These are phyloP conservation scores for Circinella umbellata DNA, from an alignment of 371 early-diverging fungal genomes.

Conservation along the genomic window DNA sequence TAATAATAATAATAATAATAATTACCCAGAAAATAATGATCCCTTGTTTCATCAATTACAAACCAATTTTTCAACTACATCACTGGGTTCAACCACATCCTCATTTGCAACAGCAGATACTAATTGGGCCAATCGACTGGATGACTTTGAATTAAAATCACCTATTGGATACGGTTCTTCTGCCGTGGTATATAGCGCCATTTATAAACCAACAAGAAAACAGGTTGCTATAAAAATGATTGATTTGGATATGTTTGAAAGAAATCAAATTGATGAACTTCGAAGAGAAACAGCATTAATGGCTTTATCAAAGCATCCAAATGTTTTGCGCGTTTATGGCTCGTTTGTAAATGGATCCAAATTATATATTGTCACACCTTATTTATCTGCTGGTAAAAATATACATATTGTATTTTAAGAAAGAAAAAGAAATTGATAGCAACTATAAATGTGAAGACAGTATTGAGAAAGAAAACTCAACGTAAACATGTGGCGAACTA, in stretches of 20 bases:
- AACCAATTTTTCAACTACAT: constrained; percentile 14
- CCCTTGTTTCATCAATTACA: neutral
- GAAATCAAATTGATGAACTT: constrained; percentile 68
- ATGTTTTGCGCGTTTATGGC: constrained; percentile 83
- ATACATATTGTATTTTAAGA: neutral
- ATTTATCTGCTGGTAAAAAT: constrained; percentile 69
- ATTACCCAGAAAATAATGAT: neutral
- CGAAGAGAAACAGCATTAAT: constrained; percentile 86
- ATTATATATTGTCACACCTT: constrained; percentile 86
- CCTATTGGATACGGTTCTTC: constrained; percentile 82
- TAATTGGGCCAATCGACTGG: constrained; percentile 25
- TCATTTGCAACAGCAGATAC: constrained; percentile 8
- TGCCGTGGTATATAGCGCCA: constrained; percentile 83
- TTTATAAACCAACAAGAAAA: constrained; percentile 75
- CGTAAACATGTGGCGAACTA: neutral
- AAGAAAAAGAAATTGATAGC: too few species aligned
- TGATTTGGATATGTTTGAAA: constrained; percentile 91
- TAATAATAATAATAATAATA: neutral
- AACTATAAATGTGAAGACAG: neutral
- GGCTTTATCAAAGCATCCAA: constrained; percentile 85
- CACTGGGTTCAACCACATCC: constrained; percentile 8
- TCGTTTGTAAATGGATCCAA: constrained; percentile 84
- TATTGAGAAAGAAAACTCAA: too few species aligned
- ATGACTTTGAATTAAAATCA: constrained; percentile 51
- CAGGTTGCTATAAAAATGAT: constrained; percentile 88